Evolutionary conservation across 148 eudicot genomes (phyloP).

Genomic region (Chenopodium berlandieri): DNA sequence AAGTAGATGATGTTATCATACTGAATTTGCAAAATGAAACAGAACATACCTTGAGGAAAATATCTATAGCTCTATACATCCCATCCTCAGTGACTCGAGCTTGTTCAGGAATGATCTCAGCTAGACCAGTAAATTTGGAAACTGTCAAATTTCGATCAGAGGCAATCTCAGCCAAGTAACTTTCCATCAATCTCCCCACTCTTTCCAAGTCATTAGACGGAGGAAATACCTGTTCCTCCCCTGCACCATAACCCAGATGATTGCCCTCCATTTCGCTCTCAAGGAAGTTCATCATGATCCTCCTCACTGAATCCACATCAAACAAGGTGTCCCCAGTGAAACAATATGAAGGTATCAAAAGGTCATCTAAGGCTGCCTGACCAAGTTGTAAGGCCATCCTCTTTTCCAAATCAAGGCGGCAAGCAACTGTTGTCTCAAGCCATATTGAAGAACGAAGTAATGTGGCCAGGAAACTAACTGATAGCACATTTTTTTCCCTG

Average conservation of each 20-base stretch:
- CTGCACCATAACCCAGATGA: constrained; percentile 31
- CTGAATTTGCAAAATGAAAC: background rate
- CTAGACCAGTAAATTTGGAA: constrained; percentile 57
- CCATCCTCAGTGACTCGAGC: constrained; percentile 80
- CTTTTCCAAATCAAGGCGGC: constrained; percentile 89
- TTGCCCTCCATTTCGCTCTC: constrained; percentile 50
- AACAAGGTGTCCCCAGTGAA: constrained; percentile 70
- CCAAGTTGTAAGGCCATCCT: constrained; percentile 78
- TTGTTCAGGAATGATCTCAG: constrained; percentile 75
- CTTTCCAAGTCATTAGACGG: constrained; percentile 48
- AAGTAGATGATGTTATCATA: background rate
- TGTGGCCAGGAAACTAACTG: constrained; percentile 89
- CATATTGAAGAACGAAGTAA: constrained; percentile 76
- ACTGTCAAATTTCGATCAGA: constrained; percentile 74
- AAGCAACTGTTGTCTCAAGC: constrained; percentile 82
- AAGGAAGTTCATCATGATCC: constrained; percentile 63
- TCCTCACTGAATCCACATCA: constrained; percentile 81
- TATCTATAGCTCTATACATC: constrained; percentile 82
- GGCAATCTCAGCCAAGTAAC: constrained; percentile 73
- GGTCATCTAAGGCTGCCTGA: constrained; percentile 84
- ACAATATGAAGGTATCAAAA: constrained; percentile 80
- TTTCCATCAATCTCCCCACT: constrained; percentile 84
- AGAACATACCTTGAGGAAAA: constrained; percentile 73
- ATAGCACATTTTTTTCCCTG: constrained; percentile 63
- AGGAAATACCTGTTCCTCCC: constrained; percentile 39